A percentile compares a stretch with the other conserved stretches of the same genome.
Evolutionary conservation across 192 early-diverging fungal species (phyloP).

Genomic region (Chytriomyces confervae): DNA sequence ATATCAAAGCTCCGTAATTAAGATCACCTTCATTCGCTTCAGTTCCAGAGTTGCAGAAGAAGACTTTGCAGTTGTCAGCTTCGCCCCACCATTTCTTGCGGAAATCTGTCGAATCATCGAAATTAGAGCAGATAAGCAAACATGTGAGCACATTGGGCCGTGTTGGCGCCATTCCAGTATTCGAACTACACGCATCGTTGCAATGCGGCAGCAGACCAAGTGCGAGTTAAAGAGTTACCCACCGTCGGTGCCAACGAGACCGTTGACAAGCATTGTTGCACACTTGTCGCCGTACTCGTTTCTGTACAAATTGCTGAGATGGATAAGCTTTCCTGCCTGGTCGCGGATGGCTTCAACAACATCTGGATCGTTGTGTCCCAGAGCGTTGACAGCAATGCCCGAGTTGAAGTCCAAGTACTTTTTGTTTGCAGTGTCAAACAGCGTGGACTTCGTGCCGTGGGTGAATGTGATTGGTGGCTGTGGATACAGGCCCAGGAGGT

Average conservation of each 20-base stretch:
- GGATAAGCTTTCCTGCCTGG: slow-evolving; percentile 83
- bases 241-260: slow-evolving; percentile 54
- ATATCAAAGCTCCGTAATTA: background rate
- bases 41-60: slow-evolving; percentile 96
- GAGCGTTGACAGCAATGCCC: slow-evolving; percentile 93
- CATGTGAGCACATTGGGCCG: no score
- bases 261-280: slow-evolving; percentile 75
- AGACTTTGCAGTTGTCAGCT: slow-evolving; percentile 71
- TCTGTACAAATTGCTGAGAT: slow-evolving; percentile 91
- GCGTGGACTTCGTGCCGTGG: slow-evolving; percentile 79
- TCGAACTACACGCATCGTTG: background rate
- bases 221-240: background rate
- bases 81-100: slow-evolving; percentile 14
- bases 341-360: slow-evolving; percentile 75
- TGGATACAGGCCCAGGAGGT: slow-evolving; percentile 54
- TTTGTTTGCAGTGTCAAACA: slow-evolving; percentile 79
- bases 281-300: slow-evolving; percentile 85
- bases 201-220: background rate
- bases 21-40: slow-evolving; percentile 93
- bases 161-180: no score
- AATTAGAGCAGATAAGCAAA: no score
- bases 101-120: background rate
- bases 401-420: slow-evolving; percentile 91
- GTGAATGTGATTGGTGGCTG: slow-evolving; percentile 62
- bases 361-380: slow-evolving; percentile 86